A percentile compares a stretch with the other conserved stretches of the same genome.
Evolutionary conservation across 2,329 filamentous ascomycete species (phyloP).

Genomic region (Didymella pinodella): DNA sequence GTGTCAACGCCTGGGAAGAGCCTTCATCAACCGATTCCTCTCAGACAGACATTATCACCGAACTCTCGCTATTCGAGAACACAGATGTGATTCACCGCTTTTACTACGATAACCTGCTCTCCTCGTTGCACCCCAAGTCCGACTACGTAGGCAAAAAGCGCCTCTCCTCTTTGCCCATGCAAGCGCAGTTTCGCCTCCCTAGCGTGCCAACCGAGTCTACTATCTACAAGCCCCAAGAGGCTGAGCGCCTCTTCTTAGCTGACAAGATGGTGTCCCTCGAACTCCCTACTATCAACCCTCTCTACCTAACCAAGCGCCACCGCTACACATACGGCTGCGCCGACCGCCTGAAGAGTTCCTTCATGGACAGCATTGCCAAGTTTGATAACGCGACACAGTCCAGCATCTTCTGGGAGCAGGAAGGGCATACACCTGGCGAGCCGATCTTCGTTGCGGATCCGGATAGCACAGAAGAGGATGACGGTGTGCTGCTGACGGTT

Average conservation of each 20-base stretch:
- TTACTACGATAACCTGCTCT: slow-evolving; percentile 63
- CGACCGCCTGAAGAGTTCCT: slow-evolving; percentile 65
- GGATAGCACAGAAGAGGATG: slow-evolving; percentile 63
- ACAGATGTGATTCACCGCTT: slow-evolving; percentile 70
- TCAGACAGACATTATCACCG: slow-evolving; percentile 68
- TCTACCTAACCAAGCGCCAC: slow-evolving; percentile 60
- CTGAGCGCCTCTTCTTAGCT: slow-evolving; percentile 53
- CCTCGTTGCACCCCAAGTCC: slow-evolving; percentile 20
- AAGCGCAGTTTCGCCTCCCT: slow-evolving; percentile 42
- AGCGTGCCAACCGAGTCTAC: slow-evolving; percentile 45
- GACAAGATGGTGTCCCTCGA: slow-evolving; percentile 64
- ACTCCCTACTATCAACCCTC: slow-evolving; percentile 71
- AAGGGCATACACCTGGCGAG: slow-evolving; percentile 72
- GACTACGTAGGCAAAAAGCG: slow-evolving; percentile 37
- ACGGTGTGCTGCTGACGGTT: slow-evolving; percentile 68
- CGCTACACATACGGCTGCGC: slow-evolving; percentile 68
- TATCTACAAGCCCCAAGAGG: slow-evolving; percentile 44
- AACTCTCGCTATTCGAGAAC: slow-evolving; percentile 70
- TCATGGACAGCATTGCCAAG: slow-evolving; percentile 71
- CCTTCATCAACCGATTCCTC: slow-evolving; percentile 40
- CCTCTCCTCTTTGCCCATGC: slow-evolving; percentile 36
- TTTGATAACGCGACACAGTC: slow-evolving; percentile 66
- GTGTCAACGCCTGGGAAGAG: slow-evolving; percentile 78
- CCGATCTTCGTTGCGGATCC: slow-evolving; percentile 70
- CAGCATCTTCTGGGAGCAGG: slow-evolving; percentile 64